phyloP scores from a whole-genome alignment of 805 yeast genomes.

The Metschnikowia drakensbergensis region DNA sequence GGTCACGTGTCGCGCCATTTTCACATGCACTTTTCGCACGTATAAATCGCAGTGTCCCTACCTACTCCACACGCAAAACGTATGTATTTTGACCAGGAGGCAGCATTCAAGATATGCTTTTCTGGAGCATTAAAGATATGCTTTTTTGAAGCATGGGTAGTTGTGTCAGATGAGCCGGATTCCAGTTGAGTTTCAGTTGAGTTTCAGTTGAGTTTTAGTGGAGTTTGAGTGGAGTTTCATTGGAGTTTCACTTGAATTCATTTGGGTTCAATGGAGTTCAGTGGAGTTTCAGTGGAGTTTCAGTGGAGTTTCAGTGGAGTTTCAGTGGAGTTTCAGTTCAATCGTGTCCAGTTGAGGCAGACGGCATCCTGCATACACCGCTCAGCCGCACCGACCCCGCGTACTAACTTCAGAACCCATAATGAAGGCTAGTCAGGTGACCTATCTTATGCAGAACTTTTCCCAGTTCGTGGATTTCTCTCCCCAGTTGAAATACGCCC shows the following conservation, averaged over 20 bases:
- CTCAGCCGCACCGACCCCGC: neutral
- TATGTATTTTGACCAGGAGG: neutral
- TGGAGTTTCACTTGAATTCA: too few relatives aligned
- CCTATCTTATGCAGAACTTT: constrained; percentile 12
- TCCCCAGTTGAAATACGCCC: constrained; percentile 31
- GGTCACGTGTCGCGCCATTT: constrained; percentile 4
- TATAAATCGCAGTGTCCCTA: neutral
- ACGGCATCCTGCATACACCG: neutral
- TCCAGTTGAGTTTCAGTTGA: neutral
- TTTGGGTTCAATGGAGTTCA: neutral
- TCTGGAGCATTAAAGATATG: neutral
- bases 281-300: neutral
- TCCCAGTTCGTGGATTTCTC: constrained; percentile 14
- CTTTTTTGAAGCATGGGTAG: too few relatives aligned
- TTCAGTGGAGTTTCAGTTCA: too few relatives aligned
- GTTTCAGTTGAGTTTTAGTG: neutral
- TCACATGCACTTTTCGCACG: constrained; percentile 2
- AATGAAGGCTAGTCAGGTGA: constrained; percentile 14
- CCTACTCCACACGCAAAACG: neutral
- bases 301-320: neutral
- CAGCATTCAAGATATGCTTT: neutral
- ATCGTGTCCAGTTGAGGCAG: too few relatives aligned
- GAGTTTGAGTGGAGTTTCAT: neutral
- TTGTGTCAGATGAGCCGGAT: too few relatives aligned
- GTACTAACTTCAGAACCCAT: constrained; percentile 1